phyloP scores from a whole-genome alignment of 1,284 basidiomycete species.

The Ceratobasidium sp. region DNA sequence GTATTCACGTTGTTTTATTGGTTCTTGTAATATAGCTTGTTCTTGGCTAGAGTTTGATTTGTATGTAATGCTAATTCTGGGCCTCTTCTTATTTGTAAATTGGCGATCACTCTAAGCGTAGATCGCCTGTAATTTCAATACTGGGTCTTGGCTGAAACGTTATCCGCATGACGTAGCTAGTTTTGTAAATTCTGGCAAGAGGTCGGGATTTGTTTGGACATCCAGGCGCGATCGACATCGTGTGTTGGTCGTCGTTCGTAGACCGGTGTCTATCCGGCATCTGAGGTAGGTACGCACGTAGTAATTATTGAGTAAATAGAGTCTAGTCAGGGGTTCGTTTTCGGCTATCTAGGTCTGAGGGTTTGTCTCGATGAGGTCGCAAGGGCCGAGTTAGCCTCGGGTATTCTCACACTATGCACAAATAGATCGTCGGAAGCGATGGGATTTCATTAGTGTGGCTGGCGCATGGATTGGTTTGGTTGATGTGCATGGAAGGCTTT shows the following conservation, averaged over 20 bases:
- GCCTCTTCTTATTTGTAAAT: background rate
- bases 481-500: background rate
- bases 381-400: background rate
- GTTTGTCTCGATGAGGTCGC: background rate
- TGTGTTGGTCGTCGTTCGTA: no score
- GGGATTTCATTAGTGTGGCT: background rate
- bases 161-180: background rate
- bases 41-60: constrained; percentile 13
- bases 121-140: no score
- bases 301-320: no score
- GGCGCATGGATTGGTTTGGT: background rate
- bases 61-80: background rate
- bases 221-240: background rate
- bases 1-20: background rate
- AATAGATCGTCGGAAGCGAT: constrained; percentile 6
- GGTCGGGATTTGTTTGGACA: constrained; percentile 38
- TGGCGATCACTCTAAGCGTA: no score
- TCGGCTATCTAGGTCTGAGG: constrained; percentile 15
- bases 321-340: background rate
- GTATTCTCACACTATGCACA: constrained; percentile 10
- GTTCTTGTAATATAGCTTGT: background rate
- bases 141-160: background rate
- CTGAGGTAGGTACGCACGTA: background rate
- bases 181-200: background rate
- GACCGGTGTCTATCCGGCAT: background rate